phyloP scores from a whole-genome alignment of 192 early-diverging fungal species.

The Coemansia nantahalensis region DNA sequence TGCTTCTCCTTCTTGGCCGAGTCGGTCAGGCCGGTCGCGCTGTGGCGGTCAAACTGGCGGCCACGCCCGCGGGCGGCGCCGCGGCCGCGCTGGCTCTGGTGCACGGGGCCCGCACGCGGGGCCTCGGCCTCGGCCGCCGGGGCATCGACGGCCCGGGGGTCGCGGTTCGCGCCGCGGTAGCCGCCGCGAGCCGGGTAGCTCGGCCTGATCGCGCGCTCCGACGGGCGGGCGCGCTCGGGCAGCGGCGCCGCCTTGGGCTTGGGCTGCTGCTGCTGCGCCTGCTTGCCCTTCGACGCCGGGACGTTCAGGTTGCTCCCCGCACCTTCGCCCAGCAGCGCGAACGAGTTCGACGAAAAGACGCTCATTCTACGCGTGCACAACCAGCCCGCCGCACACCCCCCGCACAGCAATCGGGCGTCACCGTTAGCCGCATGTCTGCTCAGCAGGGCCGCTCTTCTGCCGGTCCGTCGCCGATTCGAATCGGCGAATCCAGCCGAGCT shows the following conservation, averaged over 20 bases:
- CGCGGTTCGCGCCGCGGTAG: constrained; percentile 28
- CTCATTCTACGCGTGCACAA: constrained; percentile 3
- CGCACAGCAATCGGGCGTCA: too few species aligned
- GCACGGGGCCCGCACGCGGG: constrained; percentile 40
- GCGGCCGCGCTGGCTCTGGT: constrained; percentile 55
- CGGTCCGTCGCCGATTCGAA: too few species aligned
- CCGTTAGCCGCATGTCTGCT: too few species aligned
- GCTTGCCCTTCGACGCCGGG: constrained; percentile 6
- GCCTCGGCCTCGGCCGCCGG: constrained; percentile 19
- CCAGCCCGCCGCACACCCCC: too few species aligned
- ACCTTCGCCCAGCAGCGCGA: constrained; percentile 66
- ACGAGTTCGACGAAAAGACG: constrained; percentile 65
- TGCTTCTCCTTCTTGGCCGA: constrained; percentile 90
- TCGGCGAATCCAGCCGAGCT: too few species aligned
- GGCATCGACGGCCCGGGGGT: neutral
- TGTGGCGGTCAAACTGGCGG: constrained; percentile 73
- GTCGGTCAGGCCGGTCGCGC: constrained; percentile 71
- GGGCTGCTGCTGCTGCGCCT: constrained; percentile 10
- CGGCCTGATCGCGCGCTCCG: constrained; percentile 13
- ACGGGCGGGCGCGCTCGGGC: constrained; percentile 27
- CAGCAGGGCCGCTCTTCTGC: too few species aligned
- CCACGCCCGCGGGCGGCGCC: constrained; percentile 60
- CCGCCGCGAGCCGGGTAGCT: constrained; percentile 30
- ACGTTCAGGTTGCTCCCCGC: constrained; percentile 51
- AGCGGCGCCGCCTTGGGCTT: constrained; percentile 8